A percentile compares a stretch with the other conserved stretches of the same genome.
phyloP scores from a whole-genome alignment of 345 rosid species.

The Brassica carinata region DNA sequence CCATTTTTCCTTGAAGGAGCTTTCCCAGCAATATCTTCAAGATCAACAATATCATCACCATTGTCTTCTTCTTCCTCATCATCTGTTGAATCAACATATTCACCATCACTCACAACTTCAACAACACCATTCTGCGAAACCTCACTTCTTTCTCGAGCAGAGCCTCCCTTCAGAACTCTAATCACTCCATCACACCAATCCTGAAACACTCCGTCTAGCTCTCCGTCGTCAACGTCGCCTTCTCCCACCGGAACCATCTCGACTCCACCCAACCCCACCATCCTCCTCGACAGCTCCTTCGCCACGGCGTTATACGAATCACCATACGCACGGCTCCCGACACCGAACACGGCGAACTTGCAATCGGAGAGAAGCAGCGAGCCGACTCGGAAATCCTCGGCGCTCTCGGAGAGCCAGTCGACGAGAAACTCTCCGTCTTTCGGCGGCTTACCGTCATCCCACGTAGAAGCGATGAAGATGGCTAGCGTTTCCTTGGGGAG shows the following conservation, averaged over 20 bases:
- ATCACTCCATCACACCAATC: conserved; percentile 67
- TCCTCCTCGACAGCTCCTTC: conserved; percentile 61
- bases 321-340: conserved; percentile 78
- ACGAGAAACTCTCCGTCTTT: conserved; percentile 61
- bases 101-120: conserved; percentile 43
- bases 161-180: conserved; percentile 53
- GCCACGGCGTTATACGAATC: conserved; percentile 71
- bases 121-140: conserved; percentile 28
- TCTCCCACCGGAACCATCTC: conserved; percentile 67
- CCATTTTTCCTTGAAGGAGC: conserved; percentile 62
- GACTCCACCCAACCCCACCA: conserved; percentile 71
- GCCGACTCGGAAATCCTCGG: conserved; percentile 88
- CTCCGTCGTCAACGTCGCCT: conserved; percentile 81
- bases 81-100: conserved; percentile 44
- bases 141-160: conserved; percentile 40
- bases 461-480: conserved; percentile 80
- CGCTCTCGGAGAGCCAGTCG: conserved; percentile 79
- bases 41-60: conserved; percentile 63
- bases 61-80: conserved; percentile 44
- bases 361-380: conserved; percentile 68
- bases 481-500: conserved; percentile 63
- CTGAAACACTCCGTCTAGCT: conserved; percentile 58
- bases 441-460: conserved; percentile 89
- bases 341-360: conserved; percentile 82
- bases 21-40: conserved; percentile 96